Percentiles rank a stretch among this genome's conserved stretches.
These are phyloP conservation scores for Sungouiella blattae DNA, from an alignment of 805 yeast species.

Conservation along the genomic window DNA sequence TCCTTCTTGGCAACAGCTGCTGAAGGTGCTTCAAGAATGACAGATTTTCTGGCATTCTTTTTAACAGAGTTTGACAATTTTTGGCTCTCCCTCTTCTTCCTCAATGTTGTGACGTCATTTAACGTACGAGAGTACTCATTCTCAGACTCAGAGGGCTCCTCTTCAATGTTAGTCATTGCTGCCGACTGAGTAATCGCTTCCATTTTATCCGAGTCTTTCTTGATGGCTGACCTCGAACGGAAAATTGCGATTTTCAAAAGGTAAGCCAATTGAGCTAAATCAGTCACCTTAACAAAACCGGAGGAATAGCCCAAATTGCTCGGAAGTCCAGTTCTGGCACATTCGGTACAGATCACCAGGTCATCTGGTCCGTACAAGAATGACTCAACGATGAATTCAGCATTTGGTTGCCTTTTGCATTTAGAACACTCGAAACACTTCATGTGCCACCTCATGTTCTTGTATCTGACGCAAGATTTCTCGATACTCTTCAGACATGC, in stretches of 20 bases:
- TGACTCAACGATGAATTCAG: slow-evolving; percentile 11
- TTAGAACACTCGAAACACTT: slow-evolving; percentile 65
- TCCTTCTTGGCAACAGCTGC: slow-evolving; percentile 38
- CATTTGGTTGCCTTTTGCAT: slow-evolving; percentile 42
- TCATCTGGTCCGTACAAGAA: slow-evolving; percentile 14
- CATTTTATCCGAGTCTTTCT: slow-evolving; percentile 9
- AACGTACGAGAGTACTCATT: slow-evolving; percentile 67
- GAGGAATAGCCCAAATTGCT: slow-evolving; percentile 27
- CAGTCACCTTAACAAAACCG: slow-evolving; percentile 64
- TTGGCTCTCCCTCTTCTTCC: slow-evolving; percentile 69
- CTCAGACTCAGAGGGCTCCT: slow-evolving; percentile 21
- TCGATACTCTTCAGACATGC: slow-evolving; percentile 76
- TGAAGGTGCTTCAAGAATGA: slow-evolving; percentile 60
- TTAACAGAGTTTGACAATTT: slow-evolving; percentile 52
- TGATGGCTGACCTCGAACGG: slow-evolving; percentile 64
- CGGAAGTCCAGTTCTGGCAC: slow-evolving; percentile 47
- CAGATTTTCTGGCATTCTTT: slow-evolving; percentile 62
- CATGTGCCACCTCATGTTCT: slow-evolving; percentile 75
- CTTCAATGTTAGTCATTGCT: slow-evolving; percentile 13
- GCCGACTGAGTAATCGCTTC: slow-evolving; percentile 1
- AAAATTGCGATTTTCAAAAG: slow-evolving; percentile 80
- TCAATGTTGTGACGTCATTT: slow-evolving; percentile 69
- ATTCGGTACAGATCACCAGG: slow-evolving; percentile 55
- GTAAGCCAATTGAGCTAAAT: slow-evolving; percentile 69
- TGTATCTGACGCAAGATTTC: slow-evolving; percentile 66